Evolutionary conservation across 2,329 filamentous ascomycete species (phyloP), one percentile per base, ranked within the genome.

Genomic region (Fusarium stilboides): DNA sequence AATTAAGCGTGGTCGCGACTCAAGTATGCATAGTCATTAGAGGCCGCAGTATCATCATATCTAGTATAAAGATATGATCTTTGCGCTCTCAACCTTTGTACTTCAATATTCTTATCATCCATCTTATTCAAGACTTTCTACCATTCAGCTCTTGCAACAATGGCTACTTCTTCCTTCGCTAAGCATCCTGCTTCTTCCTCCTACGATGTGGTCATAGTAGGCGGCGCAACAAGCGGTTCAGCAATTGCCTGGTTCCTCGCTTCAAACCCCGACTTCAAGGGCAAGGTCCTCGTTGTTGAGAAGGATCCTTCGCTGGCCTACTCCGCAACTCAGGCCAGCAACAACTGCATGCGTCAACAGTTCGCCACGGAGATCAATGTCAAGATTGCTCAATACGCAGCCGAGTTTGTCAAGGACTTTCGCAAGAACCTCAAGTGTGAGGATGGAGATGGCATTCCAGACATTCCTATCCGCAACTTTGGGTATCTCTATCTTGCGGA

Each of bases 261-360:
- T 6, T 55, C 60, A 2, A 66, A 60, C 36, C 36, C 60, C 1
- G 50, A 66, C 31, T 66, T 66, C 8, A 50, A 64, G 8, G 63
- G 54, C 15, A 52, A 52, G 6, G 40, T 53, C n/a, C 55, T 64
- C 8, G 60, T 66, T 14, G 31, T 66, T 9, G 63, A 66, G 17
- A 40, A 43, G 8, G 50, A 56, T 7, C 54, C 54, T 2, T 64
- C 54, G 4, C 44, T 60, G 22, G 20, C 49, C 17, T 51, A 45
- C 33, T 66, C 60, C 3, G 54, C 63, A 28, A 66, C 63, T 8
- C 47, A 60, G 17, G 63, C 63, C 7, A 64, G 59, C 44, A 66
- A 66, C 5, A 63, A 60, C 10, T 66, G 63, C 15, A 64, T 66
- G 59, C 49, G 59, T 8, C 63, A 64, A 39, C 63, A 66, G 20